Conservation (phyloP, 2,329 filamentous ascomycete genomes). For the Aspergillus chevalieri region DNA sequence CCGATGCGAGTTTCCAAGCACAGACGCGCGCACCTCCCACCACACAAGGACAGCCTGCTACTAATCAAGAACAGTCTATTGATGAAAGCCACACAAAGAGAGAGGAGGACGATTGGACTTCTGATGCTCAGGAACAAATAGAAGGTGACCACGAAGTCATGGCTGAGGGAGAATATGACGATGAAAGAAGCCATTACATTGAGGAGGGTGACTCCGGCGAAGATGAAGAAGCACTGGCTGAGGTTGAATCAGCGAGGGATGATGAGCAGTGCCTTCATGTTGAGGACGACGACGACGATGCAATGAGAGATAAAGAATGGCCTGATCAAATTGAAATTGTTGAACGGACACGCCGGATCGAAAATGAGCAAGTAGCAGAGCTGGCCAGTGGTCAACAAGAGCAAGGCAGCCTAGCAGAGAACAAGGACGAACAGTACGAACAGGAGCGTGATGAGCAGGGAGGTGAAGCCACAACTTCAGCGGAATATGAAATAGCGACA, state of each 20-base stretch:
- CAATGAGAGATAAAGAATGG: neutral
- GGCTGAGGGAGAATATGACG: neutral
- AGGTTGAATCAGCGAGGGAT: neutral
- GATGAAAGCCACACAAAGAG: neutral
- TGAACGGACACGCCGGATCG: neutral
- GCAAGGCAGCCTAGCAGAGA: neutral
- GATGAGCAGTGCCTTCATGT: too few species aligned
- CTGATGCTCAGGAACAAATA: neutral
- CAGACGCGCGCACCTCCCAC: neutral
- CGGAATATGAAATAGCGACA: constrained; percentile 4
- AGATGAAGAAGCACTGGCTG: neutral
- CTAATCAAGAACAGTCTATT: neutral
- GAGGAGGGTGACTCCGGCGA: neutral
- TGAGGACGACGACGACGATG: neutral
- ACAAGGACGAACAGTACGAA: neutral
- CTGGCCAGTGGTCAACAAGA: neutral
- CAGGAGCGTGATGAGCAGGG: constrained; percentile 6
- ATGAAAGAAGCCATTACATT: neutral
- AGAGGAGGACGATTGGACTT: neutral
- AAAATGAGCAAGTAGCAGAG: neutral
- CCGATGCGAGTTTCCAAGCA: constrained; percentile 3
- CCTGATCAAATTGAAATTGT: neutral
- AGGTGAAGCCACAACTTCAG: neutral
- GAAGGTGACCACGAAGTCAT: neutral
- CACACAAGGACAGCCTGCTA: neutral